phyloP scores from a whole-genome alignment of 2,329 filamentous ascomycete species.

The Parastagonospora nodorum region DNA sequence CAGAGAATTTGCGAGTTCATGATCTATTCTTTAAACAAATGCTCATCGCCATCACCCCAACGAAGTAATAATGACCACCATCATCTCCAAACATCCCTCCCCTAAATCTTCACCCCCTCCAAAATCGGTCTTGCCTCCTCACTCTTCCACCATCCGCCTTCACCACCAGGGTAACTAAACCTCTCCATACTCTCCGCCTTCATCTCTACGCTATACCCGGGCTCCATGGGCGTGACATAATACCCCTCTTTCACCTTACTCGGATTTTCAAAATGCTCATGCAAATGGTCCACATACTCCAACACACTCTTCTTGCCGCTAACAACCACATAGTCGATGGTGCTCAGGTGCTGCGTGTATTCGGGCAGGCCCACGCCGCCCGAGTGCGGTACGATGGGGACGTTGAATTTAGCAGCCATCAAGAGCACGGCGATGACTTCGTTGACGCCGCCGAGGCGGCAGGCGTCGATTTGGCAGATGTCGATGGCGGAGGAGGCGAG shows the following conservation, averaged over 20 bases:
- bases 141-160: conserved; percentile 83
- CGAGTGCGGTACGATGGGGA: conserved; percentile 87
- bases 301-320: conserved; percentile 79
- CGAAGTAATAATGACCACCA: background rate
- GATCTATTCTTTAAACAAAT: background rate
- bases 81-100: background rate
- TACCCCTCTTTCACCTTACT: conserved; percentile 81
- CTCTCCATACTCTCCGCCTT: conserved; percentile 83
- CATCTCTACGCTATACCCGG: conserved; percentile 95
- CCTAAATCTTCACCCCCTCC: conserved; percentile 58
- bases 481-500: conserved; percentile 80
- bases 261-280: conserved; percentile 90
- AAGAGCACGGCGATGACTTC: conserved; percentile 89
- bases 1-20: too few species aligned
- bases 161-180: conserved; percentile 76
- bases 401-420: conserved; percentile 77
- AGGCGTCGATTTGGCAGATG: conserved; percentile 88
- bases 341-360: conserved; percentile 91
- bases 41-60: background rate
- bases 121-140: conserved; percentile 79
- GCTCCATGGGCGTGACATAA: conserved; percentile 81
- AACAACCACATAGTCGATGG: conserved; percentile 90
- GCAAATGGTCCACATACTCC: conserved; percentile 91
- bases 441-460: conserved; percentile 87
- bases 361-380: conserved; percentile 90